Base-by-base conservation (phyloP, 2,329 filamentous ascomycete genomes). In the Cladosporium sp. region DNA sequence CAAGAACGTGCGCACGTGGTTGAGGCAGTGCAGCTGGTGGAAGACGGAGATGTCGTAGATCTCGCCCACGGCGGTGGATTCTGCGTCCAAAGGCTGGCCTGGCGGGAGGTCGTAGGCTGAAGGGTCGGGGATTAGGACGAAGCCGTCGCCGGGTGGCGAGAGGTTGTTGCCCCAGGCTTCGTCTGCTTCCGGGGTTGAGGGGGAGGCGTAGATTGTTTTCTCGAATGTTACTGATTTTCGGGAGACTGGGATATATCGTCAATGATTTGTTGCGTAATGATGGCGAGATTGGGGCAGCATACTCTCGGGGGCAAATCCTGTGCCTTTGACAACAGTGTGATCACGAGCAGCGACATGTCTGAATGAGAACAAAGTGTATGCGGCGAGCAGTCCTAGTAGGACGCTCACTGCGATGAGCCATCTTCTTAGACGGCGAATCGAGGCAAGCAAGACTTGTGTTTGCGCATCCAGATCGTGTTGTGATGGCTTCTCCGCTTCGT, bases 1-100 rank as follows among this genome's bases (percentile, higher is more conserved):
- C 25, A 69, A 65, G 58, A 73, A 73, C 1, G 67, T 72, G 4
- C 76, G 71, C 34, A 77, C 71, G 51, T 75, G 71, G 18, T 65
- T 58, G 1, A 78, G 70, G 59, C 76, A 78, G 65, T 77, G 75
- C 43, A 77, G 65, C 59, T 77, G 74, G 64, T 77, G 76, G 69
- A 74, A 78, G 56, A 77, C 59, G n/a, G 74, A 71, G 51, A 74
- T 71, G 53, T 73, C 73, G 70, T 76, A 78, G 63, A 77, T 69
- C 48, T 72, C 67, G 39, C 65, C 65, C 16, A n/a, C 8, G 34
- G 32, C 34, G 21, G 49, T 3, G 21, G 25, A 30, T 65, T 72
- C 72, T 26, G 68, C 61, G 8, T 65, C 51, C 8, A 69, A 68
- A 10, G 68, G 63, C 60, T 75, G 71, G 65, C 75, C 75, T 1